Evolutionary conservation across 441 rosid genomes (phyloP).

Genomic region (Manihot esculenta): DNA sequence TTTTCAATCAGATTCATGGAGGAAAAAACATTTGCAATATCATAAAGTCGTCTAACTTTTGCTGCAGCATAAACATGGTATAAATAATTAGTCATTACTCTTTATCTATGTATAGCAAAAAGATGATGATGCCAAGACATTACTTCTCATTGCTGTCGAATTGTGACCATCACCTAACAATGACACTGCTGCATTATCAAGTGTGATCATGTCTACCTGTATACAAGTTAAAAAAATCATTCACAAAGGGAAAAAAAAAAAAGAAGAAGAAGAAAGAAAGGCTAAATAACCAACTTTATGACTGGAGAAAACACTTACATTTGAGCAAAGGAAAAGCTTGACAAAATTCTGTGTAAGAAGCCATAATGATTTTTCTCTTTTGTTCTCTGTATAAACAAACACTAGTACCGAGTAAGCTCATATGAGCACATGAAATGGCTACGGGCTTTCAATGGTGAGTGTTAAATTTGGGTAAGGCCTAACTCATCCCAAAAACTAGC

Average conservation of each 20-base stretch:
- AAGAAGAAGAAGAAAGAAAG: neutral
- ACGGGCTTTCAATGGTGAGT: no score
- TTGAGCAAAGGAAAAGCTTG: conserved; percentile 83
- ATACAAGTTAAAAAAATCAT: conserved; percentile 12
- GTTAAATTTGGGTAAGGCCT: no score
- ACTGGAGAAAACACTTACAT: conserved; percentile 44
- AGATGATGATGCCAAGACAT: conserved; percentile 15
- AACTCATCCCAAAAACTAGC: no score
- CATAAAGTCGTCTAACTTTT: conserved; percentile 91
- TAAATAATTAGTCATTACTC: conserved; percentile 19
- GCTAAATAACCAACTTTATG: conserved; percentile 4
- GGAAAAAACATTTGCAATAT: conserved; percentile 89
- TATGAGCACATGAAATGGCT: conserved; percentile 10
- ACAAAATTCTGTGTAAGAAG: conserved; percentile 80
- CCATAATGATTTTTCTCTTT: conserved; percentile 74
- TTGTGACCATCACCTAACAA: conserved; percentile 57
- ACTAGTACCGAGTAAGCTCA: conserved; percentile 11
- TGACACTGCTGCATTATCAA: conserved; percentile 65
- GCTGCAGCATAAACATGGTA: conserved; percentile 50
- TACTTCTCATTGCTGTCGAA: conserved; percentile 73
- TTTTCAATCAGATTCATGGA: conserved; percentile 88
- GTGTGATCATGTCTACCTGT: conserved; percentile 64
- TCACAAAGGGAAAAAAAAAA: neutral
- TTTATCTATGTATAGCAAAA: conserved; percentile 5
- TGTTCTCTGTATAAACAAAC: conserved; percentile 41